phyloP scores from a whole-genome alignment of 1,284 basidiomycete genomes.

The Trametes sp. region DNA sequence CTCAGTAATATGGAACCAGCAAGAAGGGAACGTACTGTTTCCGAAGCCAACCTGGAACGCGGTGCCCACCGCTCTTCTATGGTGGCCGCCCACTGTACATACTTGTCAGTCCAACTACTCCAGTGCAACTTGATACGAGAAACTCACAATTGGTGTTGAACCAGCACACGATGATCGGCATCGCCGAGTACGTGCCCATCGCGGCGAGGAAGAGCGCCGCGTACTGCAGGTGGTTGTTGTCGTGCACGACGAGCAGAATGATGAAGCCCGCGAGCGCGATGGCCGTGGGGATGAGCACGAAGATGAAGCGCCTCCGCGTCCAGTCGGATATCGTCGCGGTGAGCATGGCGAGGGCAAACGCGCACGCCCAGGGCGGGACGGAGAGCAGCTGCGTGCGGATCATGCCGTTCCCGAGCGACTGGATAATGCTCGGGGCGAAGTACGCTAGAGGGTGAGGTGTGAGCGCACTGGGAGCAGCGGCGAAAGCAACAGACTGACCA shows the following conservation, averaged over 20 bases:
- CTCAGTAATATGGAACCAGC: background rate
- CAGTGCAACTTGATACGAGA: no score
- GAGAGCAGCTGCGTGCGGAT: constrained; percentile 59
- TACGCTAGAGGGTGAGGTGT: constrained; percentile 31
- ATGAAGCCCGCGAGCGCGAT: constrained; percentile 39
- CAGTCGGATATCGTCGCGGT: constrained; percentile 38
- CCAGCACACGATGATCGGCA: constrained; percentile 45
- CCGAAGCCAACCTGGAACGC: constrained; percentile 44
- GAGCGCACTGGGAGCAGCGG: background rate
- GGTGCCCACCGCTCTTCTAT: constrained; percentile 38
- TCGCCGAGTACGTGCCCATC: constrained; percentile 41
- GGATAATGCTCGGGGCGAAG: constrained; percentile 46
- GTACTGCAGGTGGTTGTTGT: constrained; percentile 41
- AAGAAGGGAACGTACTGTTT: constrained; percentile 35
- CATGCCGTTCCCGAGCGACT: constrained; percentile 50
- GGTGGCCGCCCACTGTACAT: constrained; percentile 40
- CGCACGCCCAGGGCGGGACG: constrained; percentile 54
- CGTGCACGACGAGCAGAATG: constrained; percentile 40
- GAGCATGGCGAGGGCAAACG: constrained; percentile 43
- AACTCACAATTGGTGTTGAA: constrained; percentile 43
- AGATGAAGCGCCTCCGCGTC: constrained; percentile 38
- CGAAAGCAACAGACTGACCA: constrained; percentile 29
- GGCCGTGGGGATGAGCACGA: constrained; percentile 36
- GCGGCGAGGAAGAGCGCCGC: constrained; percentile 43
- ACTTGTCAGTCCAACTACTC: background rate